Percentiles rank a stretch among this genome's conserved stretches.
Evolutionary conservation across 192 early-diverging fungal species (phyloP).

Genomic region (Coemansia biformis): DNA sequence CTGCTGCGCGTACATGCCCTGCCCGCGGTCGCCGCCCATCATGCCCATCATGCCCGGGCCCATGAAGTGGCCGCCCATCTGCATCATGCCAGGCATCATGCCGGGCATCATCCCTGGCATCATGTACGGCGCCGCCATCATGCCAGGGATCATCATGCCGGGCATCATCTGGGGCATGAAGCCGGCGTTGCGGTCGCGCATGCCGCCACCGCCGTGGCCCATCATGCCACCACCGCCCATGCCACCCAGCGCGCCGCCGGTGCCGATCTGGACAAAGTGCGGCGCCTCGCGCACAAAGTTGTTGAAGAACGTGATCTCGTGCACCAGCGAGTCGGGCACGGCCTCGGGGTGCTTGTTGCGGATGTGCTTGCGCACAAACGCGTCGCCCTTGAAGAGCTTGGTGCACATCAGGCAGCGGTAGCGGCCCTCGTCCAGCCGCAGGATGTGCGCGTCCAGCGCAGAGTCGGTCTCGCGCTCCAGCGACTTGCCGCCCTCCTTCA

Average conservation of each 20-base stretch:
- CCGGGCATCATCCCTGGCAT: constrained; percentile 39
- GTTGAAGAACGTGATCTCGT: constrained; percentile 77
- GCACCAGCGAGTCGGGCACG: constrained; percentile 52
- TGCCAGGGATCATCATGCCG: constrained; percentile 49
- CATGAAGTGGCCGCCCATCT: constrained; percentile 50
- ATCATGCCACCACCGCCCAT: constrained; percentile 4
- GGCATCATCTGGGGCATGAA: constrained; percentile 46
- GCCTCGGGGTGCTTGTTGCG: constrained; percentile 77
- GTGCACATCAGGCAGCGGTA: constrained; percentile 84
- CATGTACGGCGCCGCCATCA: constrained; percentile 47
- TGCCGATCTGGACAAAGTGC: constrained; percentile 57
- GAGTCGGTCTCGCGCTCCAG: constrained; percentile 49
- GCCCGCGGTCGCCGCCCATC: constrained; percentile 34
- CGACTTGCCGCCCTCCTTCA: constrained; percentile 49
- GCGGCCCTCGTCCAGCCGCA: constrained; percentile 64
- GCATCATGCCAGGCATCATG: constrained; percentile 45
- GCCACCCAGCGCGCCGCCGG: constrained; percentile 23
- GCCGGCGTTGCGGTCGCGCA: constrained; percentile 27
- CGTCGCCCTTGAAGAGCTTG: constrained; percentile 91
- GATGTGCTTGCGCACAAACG: constrained; percentile 95
- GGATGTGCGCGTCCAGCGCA: constrained; percentile 41
- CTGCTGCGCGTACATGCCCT: constrained; percentile 32
- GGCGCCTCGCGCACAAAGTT: constrained; percentile 84
- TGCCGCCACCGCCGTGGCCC: constrained; percentile 10
- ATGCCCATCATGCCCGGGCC: constrained; percentile 38